Evolutionary conservation across 768 basidiomycete genomes (phyloP), one percentile per base, ranked within the genome.

Genomic region (Daedaleopsis sinensis): DNA sequence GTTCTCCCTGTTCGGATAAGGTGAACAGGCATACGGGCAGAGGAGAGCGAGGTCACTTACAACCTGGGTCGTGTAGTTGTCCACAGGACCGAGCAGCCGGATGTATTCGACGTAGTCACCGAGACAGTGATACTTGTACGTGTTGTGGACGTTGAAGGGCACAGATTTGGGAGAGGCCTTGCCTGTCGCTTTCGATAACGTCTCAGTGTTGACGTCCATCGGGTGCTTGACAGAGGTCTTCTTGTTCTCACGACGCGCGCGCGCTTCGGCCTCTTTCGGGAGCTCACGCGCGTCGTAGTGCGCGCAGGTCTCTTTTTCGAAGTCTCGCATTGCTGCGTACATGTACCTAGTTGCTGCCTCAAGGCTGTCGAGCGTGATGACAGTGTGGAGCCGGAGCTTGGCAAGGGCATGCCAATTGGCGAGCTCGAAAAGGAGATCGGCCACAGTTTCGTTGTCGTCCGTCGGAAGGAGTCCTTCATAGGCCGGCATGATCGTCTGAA

Each of bases 331-430:
- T 1, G 51, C 42, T 10, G 32, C 23, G n/a, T 24, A 35, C 24
- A 54, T 27, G 37, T 57, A 50, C 11, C 24, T 8, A 0, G 60
- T 61, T 21, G 60, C 60, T 2, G 13, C 12, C 2, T 21, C 10
- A 16, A 77, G 63, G 21, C 70, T 39, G 0, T 52, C 38, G 0
- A 81, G 54, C 1, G 78, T 74, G 1, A 59, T 23, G 10, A 77
- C 71, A 0, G 76, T 77, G 55, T 81, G 80, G 55, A 79, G 51
- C 8, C 73, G 71, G 1, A 80, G 68, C 59, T 82, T 82, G 1
- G 76, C 77, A 11, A 74, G 67, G 0, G 70, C 72, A 64, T 80
- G 80, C 79, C 78, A 79, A 13, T 69, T 64, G 0, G 70, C 72
- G 3, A 74, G 57, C 11, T 57, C 48, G 61, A 74, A 81, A 1